Conservation (phyloP, 164 flowering plant species). For the Vitis rotundifolia region DNA sequence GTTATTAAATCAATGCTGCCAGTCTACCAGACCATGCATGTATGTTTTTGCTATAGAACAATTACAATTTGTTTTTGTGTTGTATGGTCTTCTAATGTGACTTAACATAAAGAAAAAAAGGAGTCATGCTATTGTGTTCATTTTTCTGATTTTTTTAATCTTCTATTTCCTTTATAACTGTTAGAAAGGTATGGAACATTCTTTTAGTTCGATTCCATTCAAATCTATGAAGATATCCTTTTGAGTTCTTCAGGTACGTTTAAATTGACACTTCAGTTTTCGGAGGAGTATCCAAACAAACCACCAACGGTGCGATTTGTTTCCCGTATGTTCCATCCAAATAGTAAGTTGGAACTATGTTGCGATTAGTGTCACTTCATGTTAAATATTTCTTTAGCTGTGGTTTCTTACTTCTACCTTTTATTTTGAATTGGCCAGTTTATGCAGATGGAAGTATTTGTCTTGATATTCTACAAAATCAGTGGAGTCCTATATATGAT, state of each 20-base stretch:
- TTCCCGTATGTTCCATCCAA: constrained; percentile 71
- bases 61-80: too few species aligned
- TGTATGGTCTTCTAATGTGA: too few species aligned
- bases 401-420: neutral
- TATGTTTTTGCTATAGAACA: too few species aligned
- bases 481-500: constrained; percentile 62
- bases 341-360: constrained; percentile 42
- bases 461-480: constrained; percentile 54
- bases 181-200: too few species aligned
- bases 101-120: too few species aligned
- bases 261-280: constrained; percentile 60
- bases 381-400: neutral
- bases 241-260: constrained; percentile 50
- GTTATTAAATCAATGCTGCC: too few species aligned
- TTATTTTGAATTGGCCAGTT: constrained; percentile 25
- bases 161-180: too few species aligned
- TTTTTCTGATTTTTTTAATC: too few species aligned
- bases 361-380: neutral
- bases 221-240: neutral
- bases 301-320: constrained; percentile 66
- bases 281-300: constrained; percentile 69
- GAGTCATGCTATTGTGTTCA: too few species aligned
- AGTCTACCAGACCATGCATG: too few species aligned
- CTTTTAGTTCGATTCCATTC: too few species aligned
- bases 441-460: constrained; percentile 73